These are phyloP conservation scores for Colletotrichum spinosum DNA, from an alignment of 2,329 filamentous ascomycete species.

Conservation along the genomic window DNA sequence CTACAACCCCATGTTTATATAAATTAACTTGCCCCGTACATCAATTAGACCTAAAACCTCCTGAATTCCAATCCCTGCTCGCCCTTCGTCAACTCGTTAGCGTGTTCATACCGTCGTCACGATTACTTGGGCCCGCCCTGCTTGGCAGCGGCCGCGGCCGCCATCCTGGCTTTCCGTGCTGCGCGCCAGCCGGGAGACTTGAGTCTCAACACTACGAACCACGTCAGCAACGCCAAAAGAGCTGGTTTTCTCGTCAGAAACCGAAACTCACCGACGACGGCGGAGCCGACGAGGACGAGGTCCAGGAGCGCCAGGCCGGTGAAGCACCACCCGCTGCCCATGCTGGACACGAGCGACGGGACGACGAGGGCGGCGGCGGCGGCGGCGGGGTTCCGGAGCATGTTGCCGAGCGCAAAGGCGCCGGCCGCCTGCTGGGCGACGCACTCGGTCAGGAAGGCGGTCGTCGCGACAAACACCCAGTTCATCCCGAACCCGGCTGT, in stretches of 20 bases:
- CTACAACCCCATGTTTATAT: too few relatives aligned
- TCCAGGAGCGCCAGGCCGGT: constrained; percentile 51
- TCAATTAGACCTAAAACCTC: neutral
- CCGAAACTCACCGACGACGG: constrained; percentile 39
- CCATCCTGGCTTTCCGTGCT: constrained; percentile 32
- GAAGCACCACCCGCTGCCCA: constrained; percentile 55
- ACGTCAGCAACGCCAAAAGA: neutral
- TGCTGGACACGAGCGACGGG: constrained; percentile 44
- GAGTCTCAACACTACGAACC: constrained; percentile 15
- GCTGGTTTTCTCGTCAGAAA: too few relatives aligned
- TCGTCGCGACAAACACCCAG: constrained; percentile 55
- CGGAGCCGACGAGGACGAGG: constrained; percentile 40
- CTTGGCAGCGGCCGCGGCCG: constrained; percentile 24
- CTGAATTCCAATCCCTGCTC: neutral
- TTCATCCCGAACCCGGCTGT: constrained; percentile 51
- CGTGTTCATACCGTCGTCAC: neutral
- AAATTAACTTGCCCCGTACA: neutral
- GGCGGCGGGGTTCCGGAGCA: constrained; percentile 53
- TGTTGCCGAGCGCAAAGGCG: constrained; percentile 53
- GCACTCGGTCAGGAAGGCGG: constrained; percentile 55
- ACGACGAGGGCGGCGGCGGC: constrained; percentile 53
- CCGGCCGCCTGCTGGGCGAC: constrained; percentile 52
- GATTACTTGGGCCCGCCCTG: constrained; percentile 19
- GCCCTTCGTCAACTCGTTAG: neutral
- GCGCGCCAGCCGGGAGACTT: constrained; percentile 35